Base-by-base conservation (phyloP, 2,329 filamentous ascomycete genomes). In the Beauveria sp. region DNA sequence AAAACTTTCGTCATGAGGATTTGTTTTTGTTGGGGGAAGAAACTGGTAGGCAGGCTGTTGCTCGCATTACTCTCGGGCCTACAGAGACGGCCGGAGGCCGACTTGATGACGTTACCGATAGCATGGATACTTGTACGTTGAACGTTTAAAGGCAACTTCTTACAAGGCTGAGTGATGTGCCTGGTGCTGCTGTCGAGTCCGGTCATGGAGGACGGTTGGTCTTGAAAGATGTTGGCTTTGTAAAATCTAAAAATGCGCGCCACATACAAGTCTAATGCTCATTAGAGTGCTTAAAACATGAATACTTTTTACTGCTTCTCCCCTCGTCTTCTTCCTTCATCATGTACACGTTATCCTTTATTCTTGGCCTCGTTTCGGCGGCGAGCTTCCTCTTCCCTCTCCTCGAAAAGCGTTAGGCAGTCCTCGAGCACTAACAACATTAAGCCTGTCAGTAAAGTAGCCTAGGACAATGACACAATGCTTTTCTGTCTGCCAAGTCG, bases 341-440 rank as follows among this genome's bases (percentile, higher is more conserved):
- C 34, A 42, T 59, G 43, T 22, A 51, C 43, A 45, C 20, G n/a
- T 64, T 58, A 59, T 63, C 61, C 24, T 26, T 54, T 40, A 48
- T 57, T 45, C 18, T 49, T 22, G 57, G 31, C 9, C 16, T 26
- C 26, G 38, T 46, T 9, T 34, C 20, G 45, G 45, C 49, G 31
- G 14, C 42, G 28, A 57, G 55, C 45, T 18, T 62, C 66, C 31
- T 43, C 61, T 24, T 65, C 43, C 70, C 66, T 42, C 72, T 61
- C 67, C 54, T 79, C 77, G 68, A 78, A 81, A 43, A 81, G 71
- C 63, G 81, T 78, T 3, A 81, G 68, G 48, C 74, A 77, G 54
- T 76, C 74, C 63, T 74, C 73, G 22, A 77, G 69, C 46, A 76
- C 73, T 75, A 57, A 56, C 42, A 20, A 24, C 22, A 26, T 8